Base-by-base conservation (phyloP, 2,329 filamentous ascomycete genomes). In the Apiospora saccharicola region DNA sequence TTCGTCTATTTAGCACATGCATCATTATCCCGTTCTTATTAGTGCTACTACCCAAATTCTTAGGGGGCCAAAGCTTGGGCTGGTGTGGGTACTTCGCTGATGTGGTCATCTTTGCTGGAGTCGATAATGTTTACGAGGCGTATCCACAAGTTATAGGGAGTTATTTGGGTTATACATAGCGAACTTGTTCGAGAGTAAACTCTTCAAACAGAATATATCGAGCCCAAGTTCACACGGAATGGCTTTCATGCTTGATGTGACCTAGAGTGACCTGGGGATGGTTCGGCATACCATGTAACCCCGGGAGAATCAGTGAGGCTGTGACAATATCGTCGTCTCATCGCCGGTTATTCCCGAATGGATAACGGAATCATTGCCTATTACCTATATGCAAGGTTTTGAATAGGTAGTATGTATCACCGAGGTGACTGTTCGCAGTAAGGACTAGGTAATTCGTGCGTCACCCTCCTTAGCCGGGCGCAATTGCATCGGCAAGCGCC, bases 171-270 rank as follows among this genome's bases (percentile, higher is more conserved):
- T n/a, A n/a, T n/a, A 19, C 30, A 12, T 37, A n/a, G 6, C 30
- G 16, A 19, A 7, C 19, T 13, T 61, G 4, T n/a, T 22, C 26
- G 30, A 14, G 2, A 37, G 14, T 30, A n/a, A 22, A 24, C 34
- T 13, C 0, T 6, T 10, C 1, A 51, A 5, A 64, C 57, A 64
- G 57, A 14, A 37, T 5, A 3, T 13, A 41, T 41, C 4, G 30
- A 41, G 8, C 14, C 3, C 34, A 0, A 13, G 19, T 34, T n/a
- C 13, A 3, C 1, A n/a, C 12, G 3, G 24, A 1, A n/a, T 4
- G 41, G 3, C 3, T 22, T n/a, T 24, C 30, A 12, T 22, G 10
- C 3, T 64, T 7, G 57, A 26, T 24, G 57, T 22, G 57, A 5
- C 19, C 41, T 22, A 34, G 7, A 13, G 49, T 51, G n/a, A n/a